A percentile compares a stretch with the other conserved stretches of the same genome.
Conservation (phyloP, 106 monocot species). For the Dendrobium catenatum region DNA sequence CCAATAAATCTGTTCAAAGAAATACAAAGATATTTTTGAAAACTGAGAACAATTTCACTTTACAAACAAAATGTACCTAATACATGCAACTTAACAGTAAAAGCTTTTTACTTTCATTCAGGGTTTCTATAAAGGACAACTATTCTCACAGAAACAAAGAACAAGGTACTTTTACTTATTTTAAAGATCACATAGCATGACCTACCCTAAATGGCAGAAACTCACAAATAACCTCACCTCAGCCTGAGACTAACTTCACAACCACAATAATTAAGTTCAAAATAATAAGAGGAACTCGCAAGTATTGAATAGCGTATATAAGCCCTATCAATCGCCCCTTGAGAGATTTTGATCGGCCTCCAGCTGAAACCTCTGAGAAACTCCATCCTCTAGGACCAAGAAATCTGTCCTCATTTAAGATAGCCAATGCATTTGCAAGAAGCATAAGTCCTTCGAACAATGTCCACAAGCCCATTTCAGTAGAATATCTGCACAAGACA, state of each 20-base stretch:
- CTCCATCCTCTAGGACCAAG: conserved; percentile 25
- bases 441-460: conserved; percentile 16
- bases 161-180: neutral
- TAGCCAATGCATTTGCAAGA: conserved; percentile 22
- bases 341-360: conserved; percentile 14
- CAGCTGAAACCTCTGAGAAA: conserved; percentile 22
- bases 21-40: neutral
- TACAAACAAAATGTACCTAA: neutral
- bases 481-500: neutral
- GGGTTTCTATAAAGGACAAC: neutral
- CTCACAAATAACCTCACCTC: conserved; percentile 6
- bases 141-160: neutral
- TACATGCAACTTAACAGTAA: neutral
- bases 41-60: neutral
- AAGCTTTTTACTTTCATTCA: neutral
- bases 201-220: neutral
- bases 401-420: conserved; percentile 23
- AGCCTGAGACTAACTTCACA: conserved; percentile 24
- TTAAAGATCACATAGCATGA: neutral
- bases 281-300: conserved; percentile 30
- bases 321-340: conserved; percentile 27
- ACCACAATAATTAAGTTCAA: conserved; percentile 16
- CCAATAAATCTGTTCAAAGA: neutral
- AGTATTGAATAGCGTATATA: conserved; percentile 26
- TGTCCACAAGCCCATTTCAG: conserved; percentile 17